Conservation (phyloP, 176 grass and related monocot species). For the Leersia perrieri region DNA sequence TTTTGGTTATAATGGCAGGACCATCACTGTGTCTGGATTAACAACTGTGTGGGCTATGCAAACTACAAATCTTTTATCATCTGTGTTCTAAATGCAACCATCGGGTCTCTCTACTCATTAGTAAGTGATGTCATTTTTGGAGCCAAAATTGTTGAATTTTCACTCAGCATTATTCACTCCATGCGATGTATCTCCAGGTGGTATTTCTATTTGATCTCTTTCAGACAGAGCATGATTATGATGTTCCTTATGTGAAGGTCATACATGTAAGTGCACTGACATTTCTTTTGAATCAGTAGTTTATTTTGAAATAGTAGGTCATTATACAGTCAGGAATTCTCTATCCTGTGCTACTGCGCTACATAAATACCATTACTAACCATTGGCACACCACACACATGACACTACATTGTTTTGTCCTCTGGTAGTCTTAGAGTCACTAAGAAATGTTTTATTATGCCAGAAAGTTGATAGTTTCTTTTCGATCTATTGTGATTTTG, state of each 20-base stretch:
- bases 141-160: background rate
- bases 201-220: conserved; percentile 69
- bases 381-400: background rate
- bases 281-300: background rate
- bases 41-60: conserved; percentile 91
- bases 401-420: background rate
- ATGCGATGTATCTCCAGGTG: conserved; percentile 38
- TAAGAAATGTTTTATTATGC: background rate
- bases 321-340: background rate
- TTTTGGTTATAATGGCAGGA: conserved; percentile 51
- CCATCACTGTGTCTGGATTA: conserved; percentile 97
- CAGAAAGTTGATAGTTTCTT: background rate
- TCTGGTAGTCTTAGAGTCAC: background rate
- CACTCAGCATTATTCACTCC: background rate
- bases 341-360: background rate
- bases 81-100: conserved; percentile 75
- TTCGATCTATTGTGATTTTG: background rate
- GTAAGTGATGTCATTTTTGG: conserved; percentile 34
- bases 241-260: conserved; percentile 47
- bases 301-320: conserved; percentile 8
- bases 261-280: conserved; percentile 66
- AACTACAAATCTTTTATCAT: conserved; percentile 93
- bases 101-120: conserved; percentile 75
- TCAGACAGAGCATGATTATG: conserved; percentile 60
- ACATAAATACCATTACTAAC: background rate